These are phyloP conservation scores for Aspergillus chevalieri DNA, from an alignment of 2,329 filamentous ascomycete species.

Conservation along the genomic window DNA sequence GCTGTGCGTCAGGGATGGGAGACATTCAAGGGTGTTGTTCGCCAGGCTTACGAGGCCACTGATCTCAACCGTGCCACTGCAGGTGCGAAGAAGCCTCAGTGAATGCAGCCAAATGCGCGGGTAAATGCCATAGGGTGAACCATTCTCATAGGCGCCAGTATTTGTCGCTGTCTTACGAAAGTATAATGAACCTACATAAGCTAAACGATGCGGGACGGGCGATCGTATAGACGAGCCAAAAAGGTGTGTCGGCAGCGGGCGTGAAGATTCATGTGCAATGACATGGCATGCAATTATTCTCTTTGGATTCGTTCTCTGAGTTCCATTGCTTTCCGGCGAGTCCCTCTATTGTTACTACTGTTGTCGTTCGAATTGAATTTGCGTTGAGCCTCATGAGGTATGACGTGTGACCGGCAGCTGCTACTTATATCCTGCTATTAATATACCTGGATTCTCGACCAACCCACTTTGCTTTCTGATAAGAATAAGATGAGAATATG, in stretches of 20 bases:
- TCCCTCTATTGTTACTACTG: neutral
- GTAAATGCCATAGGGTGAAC: neutral
- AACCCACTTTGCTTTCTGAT: too few species aligned
- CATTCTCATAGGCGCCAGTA: neutral
- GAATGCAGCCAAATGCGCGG: conserved; percentile 14
- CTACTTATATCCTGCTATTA: too few species aligned
- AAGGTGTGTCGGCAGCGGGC: neutral
- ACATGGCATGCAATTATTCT: neutral
- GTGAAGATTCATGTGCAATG: neutral
- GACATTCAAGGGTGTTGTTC: conserved; percentile 63
- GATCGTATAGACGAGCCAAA: neutral
- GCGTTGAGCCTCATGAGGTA: too few species aligned
- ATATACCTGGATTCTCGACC: too few species aligned
- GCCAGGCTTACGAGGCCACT: conserved; percentile 72
- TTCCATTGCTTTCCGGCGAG: neutral
- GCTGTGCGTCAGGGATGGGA: conserved; percentile 75
- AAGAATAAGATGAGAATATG: too few species aligned
- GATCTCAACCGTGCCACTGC: conserved; percentile 62
- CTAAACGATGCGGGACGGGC: neutral
- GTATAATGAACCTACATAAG: neutral
- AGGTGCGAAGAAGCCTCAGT: conserved; percentile 45
- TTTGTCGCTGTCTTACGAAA: neutral
- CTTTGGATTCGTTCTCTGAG: neutral
- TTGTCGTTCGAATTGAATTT: neutral
- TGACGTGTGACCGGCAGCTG: too few species aligned